A percentile compares a stretch with the other conserved stretches of the same genome.
These are phyloP conservation scores for Bretschneidera sinensis DNA, from an alignment of 345 rosid genomes.

Conservation along the genomic window DNA sequence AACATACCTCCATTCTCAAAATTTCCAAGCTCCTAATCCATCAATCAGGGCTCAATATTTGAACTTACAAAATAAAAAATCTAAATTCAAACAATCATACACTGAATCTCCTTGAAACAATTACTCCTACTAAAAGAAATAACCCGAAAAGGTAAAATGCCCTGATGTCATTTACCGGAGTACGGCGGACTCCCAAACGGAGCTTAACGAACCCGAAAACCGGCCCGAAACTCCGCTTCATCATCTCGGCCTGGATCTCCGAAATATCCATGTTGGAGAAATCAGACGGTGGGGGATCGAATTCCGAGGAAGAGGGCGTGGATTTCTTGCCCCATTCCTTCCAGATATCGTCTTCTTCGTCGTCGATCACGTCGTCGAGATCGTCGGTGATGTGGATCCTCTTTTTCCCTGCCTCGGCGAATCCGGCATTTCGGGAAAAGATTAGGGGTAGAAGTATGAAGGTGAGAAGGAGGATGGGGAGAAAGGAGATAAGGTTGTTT, in stretches of 20 bases:
- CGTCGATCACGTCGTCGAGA: constrained; percentile 79
- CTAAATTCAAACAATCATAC: no score
- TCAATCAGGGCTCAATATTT: not conserved
- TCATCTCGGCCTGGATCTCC: constrained; percentile 62
- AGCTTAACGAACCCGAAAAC: constrained; percentile 87
- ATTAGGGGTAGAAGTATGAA: constrained; percentile 19
- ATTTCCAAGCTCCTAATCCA: not conserved
- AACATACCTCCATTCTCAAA: not conserved
- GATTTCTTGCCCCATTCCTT: constrained; percentile 77
- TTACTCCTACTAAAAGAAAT: not conserved
- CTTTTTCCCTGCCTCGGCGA: constrained; percentile 48
- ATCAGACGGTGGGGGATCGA: constrained; percentile 68
- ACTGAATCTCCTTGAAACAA: not conserved
- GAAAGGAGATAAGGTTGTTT: constrained; percentile 7
- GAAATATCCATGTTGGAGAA: constrained; percentile 46
- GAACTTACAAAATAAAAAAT: not conserved
- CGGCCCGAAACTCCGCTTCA: constrained; percentile 57
- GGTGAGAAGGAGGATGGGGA: constrained; percentile 8
- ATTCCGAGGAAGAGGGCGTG: constrained; percentile 20
- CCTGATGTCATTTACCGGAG: constrained; percentile 36
- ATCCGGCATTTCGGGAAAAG: constrained; percentile 16
- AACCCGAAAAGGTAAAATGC: not conserved
- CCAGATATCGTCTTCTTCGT: constrained; percentile 93
- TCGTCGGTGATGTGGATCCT: constrained; percentile 77
- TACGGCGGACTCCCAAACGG: constrained; percentile 57